Evolutionary conservation across 73 alveolate genomes (phyloP).

Genomic region (Durusdinium trenchii): DNA sequence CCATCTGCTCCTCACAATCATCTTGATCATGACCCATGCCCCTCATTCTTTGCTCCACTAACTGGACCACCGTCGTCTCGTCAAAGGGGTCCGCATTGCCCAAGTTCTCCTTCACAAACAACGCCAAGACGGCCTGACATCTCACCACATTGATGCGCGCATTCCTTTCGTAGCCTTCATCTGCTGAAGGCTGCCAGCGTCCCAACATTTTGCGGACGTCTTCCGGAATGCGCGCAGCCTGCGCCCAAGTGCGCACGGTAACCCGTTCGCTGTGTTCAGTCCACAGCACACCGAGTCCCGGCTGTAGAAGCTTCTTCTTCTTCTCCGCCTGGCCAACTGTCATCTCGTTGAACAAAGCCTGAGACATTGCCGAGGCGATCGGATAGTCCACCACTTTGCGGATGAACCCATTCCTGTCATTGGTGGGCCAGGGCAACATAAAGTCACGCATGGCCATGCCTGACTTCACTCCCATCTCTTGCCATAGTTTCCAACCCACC

Average conservation of each 20-base stretch:
- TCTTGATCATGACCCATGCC: too few relatives aligned
- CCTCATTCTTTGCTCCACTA: background rate
- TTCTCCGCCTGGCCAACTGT: background rate
- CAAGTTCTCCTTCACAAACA: background rate
- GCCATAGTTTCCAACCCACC: conserved; percentile 13
- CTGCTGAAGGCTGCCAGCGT: background rate
- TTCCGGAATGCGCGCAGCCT: too few relatives aligned
- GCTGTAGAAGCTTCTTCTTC: too few relatives aligned
- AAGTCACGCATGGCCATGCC: background rate
- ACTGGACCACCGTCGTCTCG: too few relatives aligned
- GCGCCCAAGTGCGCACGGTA: too few relatives aligned
- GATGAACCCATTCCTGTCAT: background rate
- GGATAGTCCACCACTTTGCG: too few relatives aligned
- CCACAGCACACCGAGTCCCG: too few relatives aligned
- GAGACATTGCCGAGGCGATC: too few relatives aligned
- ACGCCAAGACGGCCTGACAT: background rate
- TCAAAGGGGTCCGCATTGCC: conserved; percentile 10
- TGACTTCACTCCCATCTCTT: background rate
- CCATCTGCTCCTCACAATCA: too few relatives aligned
- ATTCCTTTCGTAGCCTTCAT: background rate
- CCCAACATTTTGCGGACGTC: too few relatives aligned
- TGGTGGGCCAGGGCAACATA: background rate
- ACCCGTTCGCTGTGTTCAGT: too few relatives aligned
- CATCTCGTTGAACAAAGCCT: background rate
- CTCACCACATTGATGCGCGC: background rate